phyloP scores from a whole-genome alignment of 768 basidiomycete genomes.

The Mycena belliarum region DNA sequence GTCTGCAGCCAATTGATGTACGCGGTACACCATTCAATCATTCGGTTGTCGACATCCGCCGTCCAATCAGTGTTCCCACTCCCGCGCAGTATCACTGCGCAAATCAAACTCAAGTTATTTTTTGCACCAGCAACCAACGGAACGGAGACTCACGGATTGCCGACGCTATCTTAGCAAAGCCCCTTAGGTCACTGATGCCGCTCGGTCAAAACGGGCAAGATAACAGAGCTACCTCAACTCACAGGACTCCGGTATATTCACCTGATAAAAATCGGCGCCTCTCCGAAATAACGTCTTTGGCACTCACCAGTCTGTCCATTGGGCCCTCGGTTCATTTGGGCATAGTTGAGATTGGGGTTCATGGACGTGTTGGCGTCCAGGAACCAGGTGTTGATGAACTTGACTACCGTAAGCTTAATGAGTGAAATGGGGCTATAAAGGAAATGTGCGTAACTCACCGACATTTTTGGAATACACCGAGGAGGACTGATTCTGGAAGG shows the following conservation, averaged over 20 bases:
- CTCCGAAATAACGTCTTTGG: background rate
- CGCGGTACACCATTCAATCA: conserved; percentile 52
- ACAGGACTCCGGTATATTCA: conserved; percentile 53
- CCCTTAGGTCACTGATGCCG: conserved; percentile 61
- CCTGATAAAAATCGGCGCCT: background rate
- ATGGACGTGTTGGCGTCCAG: conserved; percentile 54
- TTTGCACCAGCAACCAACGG: too few species aligned
- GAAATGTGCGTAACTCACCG: conserved; percentile 29
- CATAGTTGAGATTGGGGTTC: conserved; percentile 67
- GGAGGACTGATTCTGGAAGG: conserved; percentile 37
- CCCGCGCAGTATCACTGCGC: conserved; percentile 46
- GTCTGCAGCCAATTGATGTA: conserved; percentile 61
- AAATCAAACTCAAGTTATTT: too few species aligned
- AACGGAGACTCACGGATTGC: conserved; percentile 34
- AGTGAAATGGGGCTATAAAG: background rate
- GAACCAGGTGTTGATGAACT: conserved; percentile 60
- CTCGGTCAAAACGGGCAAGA: background rate
- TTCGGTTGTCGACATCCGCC: conserved; percentile 46
- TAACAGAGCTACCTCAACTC: conserved; percentile 21
- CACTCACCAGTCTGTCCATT: conserved; percentile 37
- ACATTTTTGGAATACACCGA: conserved; percentile 42
- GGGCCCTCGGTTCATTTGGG: conserved; percentile 50
- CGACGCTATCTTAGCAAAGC: conserved; percentile 56
- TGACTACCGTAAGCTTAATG: conserved; percentile 26
- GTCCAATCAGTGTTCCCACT: conserved; percentile 56